Evolutionary conservation across 305 asterid species (phyloP).

Genomic region (Solanum chacoense): DNA sequence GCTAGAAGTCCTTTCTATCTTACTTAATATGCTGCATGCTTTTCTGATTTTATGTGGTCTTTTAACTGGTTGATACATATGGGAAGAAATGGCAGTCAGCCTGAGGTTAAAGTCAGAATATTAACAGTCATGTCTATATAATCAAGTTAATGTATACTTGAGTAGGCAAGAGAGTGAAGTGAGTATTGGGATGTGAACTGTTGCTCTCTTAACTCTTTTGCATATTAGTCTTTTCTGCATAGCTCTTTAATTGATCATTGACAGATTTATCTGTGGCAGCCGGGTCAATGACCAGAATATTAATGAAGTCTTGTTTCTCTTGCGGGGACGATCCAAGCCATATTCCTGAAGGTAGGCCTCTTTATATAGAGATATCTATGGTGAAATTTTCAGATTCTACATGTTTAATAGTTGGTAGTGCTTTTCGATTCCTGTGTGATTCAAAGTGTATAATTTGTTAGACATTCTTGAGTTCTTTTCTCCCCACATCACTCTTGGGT

Average conservation of each 20-base stretch:
- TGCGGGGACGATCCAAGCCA: constrained; percentile 89
- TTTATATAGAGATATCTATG: neutral
- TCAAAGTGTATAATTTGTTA: neutral
- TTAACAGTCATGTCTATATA: neutral
- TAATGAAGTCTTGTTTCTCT: constrained; percentile 72
- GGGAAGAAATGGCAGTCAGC: neutral
- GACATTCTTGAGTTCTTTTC: neutral
- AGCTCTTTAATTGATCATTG: neutral
- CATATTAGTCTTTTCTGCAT: neutral
- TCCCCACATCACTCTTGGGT: neutral
- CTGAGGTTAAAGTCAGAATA: neutral
- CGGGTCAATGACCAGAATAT: constrained; percentile 37
- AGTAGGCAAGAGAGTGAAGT: neutral
- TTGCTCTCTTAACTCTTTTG: neutral
- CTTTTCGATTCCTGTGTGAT: neutral
- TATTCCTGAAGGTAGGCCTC: constrained; percentile 58
- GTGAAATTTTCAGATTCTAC: neutral
- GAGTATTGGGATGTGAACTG: neutral
- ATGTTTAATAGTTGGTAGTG: neutral
- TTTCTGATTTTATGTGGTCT: neutral
- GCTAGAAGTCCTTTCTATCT: neutral
- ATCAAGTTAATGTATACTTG: neutral
- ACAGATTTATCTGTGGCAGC: constrained; percentile 38
- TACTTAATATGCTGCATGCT: neutral
- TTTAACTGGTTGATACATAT: neutral